Base-by-base conservation (phyloP, 2,329 filamentous ascomycete genomes). In the Coleophoma crateriformis region DNA sequence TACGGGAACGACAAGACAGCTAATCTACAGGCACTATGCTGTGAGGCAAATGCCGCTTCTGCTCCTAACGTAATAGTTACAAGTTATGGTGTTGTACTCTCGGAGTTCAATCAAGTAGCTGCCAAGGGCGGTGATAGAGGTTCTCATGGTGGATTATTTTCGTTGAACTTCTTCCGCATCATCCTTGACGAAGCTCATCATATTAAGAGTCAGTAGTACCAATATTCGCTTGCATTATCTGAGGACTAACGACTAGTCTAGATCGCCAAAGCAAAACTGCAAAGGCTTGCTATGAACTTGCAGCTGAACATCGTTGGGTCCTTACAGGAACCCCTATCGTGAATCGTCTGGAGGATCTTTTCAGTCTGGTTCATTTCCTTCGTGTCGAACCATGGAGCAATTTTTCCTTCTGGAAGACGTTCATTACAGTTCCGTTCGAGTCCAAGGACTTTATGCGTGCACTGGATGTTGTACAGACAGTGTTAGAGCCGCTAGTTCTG, bases 401-500 rank as follows among this genome's bases (percentile, higher is more conserved):
- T 66, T 99, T 99, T 67, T 96, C 91, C 0, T 99, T 96, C 70
- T 99, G 94, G 94, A 91, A 91, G 65, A 97, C 94, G 0, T 99
- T 99, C 66, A 97, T 99, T 63, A 99, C 94, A 0, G 85, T 95
- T 1, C 94, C 94, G 0, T 99, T 99, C 56, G 94, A 99, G 67
- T 92, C 90, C 0, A 94, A 94, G 58, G 88, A 99, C 55, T 96
- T 95, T 64, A 82, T 96, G 58, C 85, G 91, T 4, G 94, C 94
- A 1, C 75, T 99, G 7, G 94, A 97, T 64, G 94, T 99, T 2
- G 94, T 99, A 2, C 94, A 99, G 65, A 99, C 92, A 0, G 92
- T 99, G 0, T 72, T 99, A 5, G 94, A 99, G 64, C 94, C 94
- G 7, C 72, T 99, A n/a, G 94, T 99, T 8, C 83, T 99, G 67